Conservation (phyloP, 2,329 filamentous ascomycete genomes). For the Coleophoma eucalyptorum region DNA sequence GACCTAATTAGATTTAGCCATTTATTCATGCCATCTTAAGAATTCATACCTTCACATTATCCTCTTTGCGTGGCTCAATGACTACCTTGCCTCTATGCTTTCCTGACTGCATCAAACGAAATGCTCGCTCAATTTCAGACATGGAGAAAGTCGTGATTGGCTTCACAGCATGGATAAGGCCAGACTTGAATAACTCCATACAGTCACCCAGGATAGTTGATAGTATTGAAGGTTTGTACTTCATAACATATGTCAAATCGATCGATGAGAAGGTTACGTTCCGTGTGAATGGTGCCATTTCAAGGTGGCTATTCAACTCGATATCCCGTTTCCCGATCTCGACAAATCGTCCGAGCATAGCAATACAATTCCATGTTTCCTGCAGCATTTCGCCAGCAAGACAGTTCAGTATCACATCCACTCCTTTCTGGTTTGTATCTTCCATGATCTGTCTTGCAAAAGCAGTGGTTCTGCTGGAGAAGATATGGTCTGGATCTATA, state of each 20-base stretch:
- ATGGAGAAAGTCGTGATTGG: constrained; percentile 28
- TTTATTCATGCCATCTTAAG: background rate
- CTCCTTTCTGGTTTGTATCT: constrained; percentile 15
- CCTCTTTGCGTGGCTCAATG: constrained; percentile 16
- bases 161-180: constrained; percentile 12
- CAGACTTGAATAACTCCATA: background rate
- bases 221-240: background rate
- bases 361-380: constrained; percentile 27
- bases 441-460: constrained; percentile 18
- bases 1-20: constrained; percentile 4
- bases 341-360: constrained; percentile 30
- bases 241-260: constrained; percentile 22
- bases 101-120: constrained; percentile 3
- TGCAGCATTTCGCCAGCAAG: constrained; percentile 16
- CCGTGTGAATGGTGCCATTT: constrained; percentile 26
- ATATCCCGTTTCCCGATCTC: constrained; percentile 33
- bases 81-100: constrained; percentile 2
- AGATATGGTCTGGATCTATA: constrained; percentile 6
- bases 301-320: constrained; percentile 22
- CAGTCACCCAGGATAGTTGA: constrained; percentile 13
- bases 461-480: constrained; percentile 1
- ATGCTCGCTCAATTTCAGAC: constrained; percentile 20
- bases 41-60: background rate
- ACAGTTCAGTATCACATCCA: constrained; percentile 22
- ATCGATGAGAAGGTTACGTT: constrained; percentile 35